Evolutionary conservation across 345 rosid genomes (phyloP), one percentile per base, ranked within the genome.

Genomic region (Moringa oleifera): DNA sequence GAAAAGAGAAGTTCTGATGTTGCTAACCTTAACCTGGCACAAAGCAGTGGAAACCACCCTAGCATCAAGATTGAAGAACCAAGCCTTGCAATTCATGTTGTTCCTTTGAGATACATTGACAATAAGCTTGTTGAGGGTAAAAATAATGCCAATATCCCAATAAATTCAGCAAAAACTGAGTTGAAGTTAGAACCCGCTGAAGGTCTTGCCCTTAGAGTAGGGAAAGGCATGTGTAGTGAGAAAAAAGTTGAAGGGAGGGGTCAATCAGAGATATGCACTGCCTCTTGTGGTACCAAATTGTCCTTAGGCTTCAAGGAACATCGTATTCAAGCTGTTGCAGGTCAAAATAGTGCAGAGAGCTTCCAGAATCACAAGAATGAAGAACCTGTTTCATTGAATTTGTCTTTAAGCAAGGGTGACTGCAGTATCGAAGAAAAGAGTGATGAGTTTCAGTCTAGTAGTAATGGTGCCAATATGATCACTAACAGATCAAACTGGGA

Each of bases 401-500:
- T 85, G 69, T 78, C 90, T 0, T 75, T 75, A 63, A 77, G 80
- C 72, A 74, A 75, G 58, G 81, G 54, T 46, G 85, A 74, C 68
- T 65, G 65, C 63, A 53, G 66, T 49, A 52, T 61, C 53, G 67
- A 41, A 61, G 12, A 21, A 51, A 60, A 70, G 54, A 71, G 61
- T 62, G 63, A 58, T 49, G 57, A 54, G 49, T 62, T 62, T 55
- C 58, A 49, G 64, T 62, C 56, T 57, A 71, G 63, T 55, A 63
- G 41, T 22, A 54, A 64, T 36, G 72, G 65, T 55, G 65, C 57
- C 33, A 64, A 59, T 61, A 55, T 53, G 51, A 53, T 53, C 36
- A 61, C 81, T 51, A 79, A 75, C 66, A 79, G 96, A 79, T 77
- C 83, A 54, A 86, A 83, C 31, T 91, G 95, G 96, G 96, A 91